These are phyloP conservation scores for Lasiosphaeriaceae sp. DNA, from an alignment of 495 filamentous ascomycete species.

Conservation along the genomic window DNA sequence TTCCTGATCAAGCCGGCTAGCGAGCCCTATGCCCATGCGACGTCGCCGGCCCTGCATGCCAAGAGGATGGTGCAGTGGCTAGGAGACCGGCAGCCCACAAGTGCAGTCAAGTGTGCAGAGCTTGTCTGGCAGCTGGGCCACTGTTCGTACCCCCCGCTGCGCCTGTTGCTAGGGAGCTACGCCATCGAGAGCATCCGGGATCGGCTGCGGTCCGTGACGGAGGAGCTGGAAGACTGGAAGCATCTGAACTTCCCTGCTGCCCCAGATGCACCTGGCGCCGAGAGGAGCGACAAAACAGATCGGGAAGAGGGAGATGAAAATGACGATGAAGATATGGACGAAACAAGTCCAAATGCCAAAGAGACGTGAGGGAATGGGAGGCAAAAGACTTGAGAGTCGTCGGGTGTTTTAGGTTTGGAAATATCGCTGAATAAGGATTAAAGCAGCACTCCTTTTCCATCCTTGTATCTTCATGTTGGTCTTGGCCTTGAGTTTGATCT, in stretches of 20 bases:
- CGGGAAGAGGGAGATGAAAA: constrained; percentile 19
- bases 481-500: too few species aligned
- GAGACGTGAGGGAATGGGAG: constrained; percentile 1
- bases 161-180: constrained; percentile 83
- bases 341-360: constrained; percentile 13
- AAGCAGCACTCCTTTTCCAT: too few species aligned
- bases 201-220: constrained; percentile 79
- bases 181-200: constrained; percentile 94
- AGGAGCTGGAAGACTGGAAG: constrained; percentile 93
- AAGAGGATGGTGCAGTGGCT: constrained; percentile 95
- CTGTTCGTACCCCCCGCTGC: constrained; percentile 82
- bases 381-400: too few species aligned
- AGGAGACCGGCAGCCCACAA: constrained; percentile 84
- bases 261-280: constrained; percentile 24
- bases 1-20: constrained; percentile 85
- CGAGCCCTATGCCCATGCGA: constrained; percentile 71
- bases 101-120: constrained; percentile 90
- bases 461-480: too few species aligned
- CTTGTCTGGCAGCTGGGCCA: constrained; percentile 94
- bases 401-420: too few species aligned
- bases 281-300: constrained; percentile 18
- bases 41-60: constrained; percentile 80
- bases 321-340: constrained; percentile 27
- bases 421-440: too few species aligned
- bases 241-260: constrained; percentile 60